Evolutionary conservation across 2,329 filamentous ascomycete genomes (phyloP), one percentile per base, ranked within the genome.

Genomic region (Nothomitra cinnamomea): DNA sequence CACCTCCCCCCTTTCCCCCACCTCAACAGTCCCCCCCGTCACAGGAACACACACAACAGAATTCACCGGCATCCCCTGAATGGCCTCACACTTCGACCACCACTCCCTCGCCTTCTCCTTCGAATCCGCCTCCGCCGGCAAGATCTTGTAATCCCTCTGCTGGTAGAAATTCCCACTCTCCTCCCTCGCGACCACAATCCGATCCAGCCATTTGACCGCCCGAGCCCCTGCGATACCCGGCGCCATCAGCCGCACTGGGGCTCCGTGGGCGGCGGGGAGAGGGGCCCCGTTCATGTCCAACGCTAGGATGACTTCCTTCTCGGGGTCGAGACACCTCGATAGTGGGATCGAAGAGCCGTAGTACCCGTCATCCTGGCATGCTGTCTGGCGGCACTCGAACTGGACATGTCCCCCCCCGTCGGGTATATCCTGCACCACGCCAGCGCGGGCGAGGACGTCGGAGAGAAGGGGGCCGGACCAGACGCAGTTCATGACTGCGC

Each of bases 401-500:
- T 73, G 73, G 2, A 79, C 76, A 63, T 80, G 73, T 6, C 56
- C 57, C 36, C 63, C 62, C 1, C 60, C 57, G 12, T 65, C 50
- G 1, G 53, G 12, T 15, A 15, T 19, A 12, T 61, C 58, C 3
- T 70, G 56, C 2, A 61, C 60, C 12, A 77, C 55, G 1, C 69
- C 70, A 1, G 74, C 74, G 32, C 64, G 64, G 1, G 64, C 57
- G 36, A 82, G 63, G 2, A 80, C 68, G 59, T 79, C 75, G 25
- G 66, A 61, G 12, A 80, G 65, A 3, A 72, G 64, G 1, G 77
- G 77, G 0, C 75, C 75, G 13, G 66, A 70, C 75, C 75, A 80
- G 53, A 65, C 69, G 59, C 76, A 78, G 59, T 79, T 80, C 75
- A 79, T 79, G 19, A 79, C 70, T 0, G 77, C 77, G 40, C 71